Conservation (phyloP, 495 filamentous ascomycete species). For the Penicillium psychrofluorescens region DNA sequence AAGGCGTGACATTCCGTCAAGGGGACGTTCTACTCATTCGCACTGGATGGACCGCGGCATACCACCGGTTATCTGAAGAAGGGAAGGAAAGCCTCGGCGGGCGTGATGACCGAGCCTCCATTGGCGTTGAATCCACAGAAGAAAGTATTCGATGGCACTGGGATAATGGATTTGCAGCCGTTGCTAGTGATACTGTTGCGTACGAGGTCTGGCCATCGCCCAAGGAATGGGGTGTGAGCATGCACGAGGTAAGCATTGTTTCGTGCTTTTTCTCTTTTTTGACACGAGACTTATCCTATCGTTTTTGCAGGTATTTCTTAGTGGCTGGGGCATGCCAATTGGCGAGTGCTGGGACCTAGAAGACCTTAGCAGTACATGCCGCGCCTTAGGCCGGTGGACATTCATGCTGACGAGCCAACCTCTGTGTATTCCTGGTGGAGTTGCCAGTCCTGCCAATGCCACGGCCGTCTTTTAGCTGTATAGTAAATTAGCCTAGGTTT, state of each 20-base stretch:
- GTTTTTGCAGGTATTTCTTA: conserved; percentile 1
- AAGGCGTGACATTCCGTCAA: conserved; percentile 7
- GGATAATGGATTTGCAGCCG: conserved; percentile 21
- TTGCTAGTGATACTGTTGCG: conserved; percentile 19
- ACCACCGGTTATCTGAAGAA: conserved; percentile 7
- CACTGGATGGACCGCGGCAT: conserved; percentile 20
- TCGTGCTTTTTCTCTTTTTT: no score
- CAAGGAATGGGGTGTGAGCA: background rate
- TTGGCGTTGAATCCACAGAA: conserved; percentile 17
- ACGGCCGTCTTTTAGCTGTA: conserved; percentile 21
- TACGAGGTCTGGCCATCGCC: conserved; percentile 17
- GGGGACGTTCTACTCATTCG: conserved; percentile 25
- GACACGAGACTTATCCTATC: background rate
- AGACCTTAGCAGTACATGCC: conserved; percentile 38
- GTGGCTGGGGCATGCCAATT: conserved; percentile 13
- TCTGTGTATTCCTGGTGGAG: conserved; percentile 33
- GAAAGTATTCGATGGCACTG: conserved; percentile 19
- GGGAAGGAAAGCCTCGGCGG: conserved; percentile 14
- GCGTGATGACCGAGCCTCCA: conserved; percentile 8
- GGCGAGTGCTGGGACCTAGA: conserved; percentile 29
- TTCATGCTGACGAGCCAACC: conserved; percentile 38
- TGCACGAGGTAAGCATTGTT: conserved; percentile 5
- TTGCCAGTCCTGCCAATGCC: conserved; percentile 29
- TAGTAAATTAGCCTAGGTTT: no score
- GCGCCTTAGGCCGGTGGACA: conserved; percentile 27